phyloP scores from a whole-genome alignment of 371 early-diverging fungal species.

The Dinochytrium kinnereticum region DNA sequence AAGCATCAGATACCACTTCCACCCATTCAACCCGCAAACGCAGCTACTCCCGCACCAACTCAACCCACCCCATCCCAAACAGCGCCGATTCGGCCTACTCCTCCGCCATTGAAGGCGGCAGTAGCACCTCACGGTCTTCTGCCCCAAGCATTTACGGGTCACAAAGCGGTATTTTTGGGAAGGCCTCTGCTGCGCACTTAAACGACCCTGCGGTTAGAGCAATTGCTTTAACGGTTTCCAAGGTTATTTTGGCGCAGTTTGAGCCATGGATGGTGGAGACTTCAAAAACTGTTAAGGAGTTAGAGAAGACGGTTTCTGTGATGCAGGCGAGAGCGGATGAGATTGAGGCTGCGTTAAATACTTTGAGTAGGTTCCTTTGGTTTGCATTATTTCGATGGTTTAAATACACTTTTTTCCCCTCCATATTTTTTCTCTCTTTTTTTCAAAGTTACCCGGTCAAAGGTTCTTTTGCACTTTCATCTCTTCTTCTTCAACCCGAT shows the following conservation, averaged over 20 bases:
- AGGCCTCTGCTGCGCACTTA: background rate
- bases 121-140: too few relatives aligned
- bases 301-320: background rate
- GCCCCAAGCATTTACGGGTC: background rate
- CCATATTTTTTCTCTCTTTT: too few relatives aligned
- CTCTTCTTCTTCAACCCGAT: too few relatives aligned
- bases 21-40: too few relatives aligned
- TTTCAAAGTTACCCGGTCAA: too few relatives aligned
- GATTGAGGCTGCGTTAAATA: background rate
- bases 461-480: too few relatives aligned
- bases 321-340: background rate
- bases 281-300: background rate
- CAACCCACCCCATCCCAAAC: too few relatives aligned
- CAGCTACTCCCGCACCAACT: too few relatives aligned
- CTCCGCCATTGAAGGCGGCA: too few relatives aligned
- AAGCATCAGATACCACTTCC: too few relatives aligned
- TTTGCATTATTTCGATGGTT: background rate
- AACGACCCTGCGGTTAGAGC: background rate
- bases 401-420: background rate
- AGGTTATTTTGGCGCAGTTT: background rate
- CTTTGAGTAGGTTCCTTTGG: background rate
- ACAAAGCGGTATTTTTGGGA: background rate
- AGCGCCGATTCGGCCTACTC: too few relatives aligned
- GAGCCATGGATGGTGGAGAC: constrained; percentile 30
- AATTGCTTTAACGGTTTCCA: constrained; percentile 10